Conservation (phyloP, 352 stramenopile genomes). For the Aphanomyces stellatus region DNA sequence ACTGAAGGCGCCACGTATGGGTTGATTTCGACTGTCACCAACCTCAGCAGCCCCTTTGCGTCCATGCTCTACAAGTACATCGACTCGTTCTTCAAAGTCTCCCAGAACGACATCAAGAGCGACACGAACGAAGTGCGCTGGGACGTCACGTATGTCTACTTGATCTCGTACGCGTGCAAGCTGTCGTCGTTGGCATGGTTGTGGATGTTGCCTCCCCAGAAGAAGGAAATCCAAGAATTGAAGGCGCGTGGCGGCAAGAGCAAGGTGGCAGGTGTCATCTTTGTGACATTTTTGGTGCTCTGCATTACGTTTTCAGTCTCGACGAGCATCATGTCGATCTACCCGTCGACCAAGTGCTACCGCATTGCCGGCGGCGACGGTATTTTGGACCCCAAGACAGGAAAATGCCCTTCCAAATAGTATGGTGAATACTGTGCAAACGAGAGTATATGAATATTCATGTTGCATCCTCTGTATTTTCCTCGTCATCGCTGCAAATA, state of each 20-base stretch:
- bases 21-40: conserved; percentile 40
- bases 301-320: background rate
- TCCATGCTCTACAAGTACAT: conserved; percentile 43
- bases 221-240: conserved; percentile 32
- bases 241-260: conserved; percentile 31
- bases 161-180: conserved; percentile 44
- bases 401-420: background rate
- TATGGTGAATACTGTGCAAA: background rate
- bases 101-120: conserved; percentile 41
- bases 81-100: conserved; percentile 40
- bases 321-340: background rate
- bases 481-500: too few relatives aligned
- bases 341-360: background rate
- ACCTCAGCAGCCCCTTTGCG: conserved; percentile 35
- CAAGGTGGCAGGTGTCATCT: conserved; percentile 18
- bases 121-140: conserved; percentile 37
- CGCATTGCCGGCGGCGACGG: background rate
- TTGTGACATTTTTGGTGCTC: background rate
- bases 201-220: conserved; percentile 33
- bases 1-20: conserved; percentile 49
- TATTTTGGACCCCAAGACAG: background rate
- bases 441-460: background rate
- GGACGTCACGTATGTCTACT: conserved; percentile 44
- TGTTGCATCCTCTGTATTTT: too few relatives aligned
- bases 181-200: conserved; percentile 31